Evolutionary conservation across 768 basidiomycete species (phyloP), one percentile per base, ranked within the genome.

Genomic region (Gautieria morchelliformis): DNA sequence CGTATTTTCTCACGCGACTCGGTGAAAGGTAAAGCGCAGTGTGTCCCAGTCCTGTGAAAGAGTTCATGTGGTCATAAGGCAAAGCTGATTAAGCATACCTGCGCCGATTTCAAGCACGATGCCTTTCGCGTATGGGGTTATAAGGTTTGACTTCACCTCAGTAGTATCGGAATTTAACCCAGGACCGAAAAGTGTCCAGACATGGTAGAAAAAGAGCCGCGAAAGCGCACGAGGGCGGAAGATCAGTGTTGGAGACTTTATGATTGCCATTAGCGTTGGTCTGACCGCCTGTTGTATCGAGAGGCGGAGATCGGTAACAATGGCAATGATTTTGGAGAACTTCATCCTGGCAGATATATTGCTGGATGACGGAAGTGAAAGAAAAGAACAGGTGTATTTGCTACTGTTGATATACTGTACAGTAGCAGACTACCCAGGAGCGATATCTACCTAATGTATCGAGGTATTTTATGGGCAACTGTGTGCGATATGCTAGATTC

Each of bases 41-140:
- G 63, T 87, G 85, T 0, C 88, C 87, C 57, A 79, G 73, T 0
- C 83, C 86, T 86, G 37, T 30, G 27, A 56, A 37, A 53, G 48
- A 22, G 24, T 10, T 7, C 30, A 30, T 33, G 37, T 33, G 17
- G 19, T 3, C 6, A 24, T 19, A 32, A 40, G 14, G 40, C 19
- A 20, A 32, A 3, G 39, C 20, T 17, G 5, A 6, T n/a, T 14
- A 20, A 4, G 53, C 72, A 53, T 58, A 82, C 85, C 85, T 63
- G 85, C 84, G 3, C 85, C 85, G 17, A 87, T 57, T 58, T 89
- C 87, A 22, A 88, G 73, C 0, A 88, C 82, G 3, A 78, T 70
- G 1, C 86, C 86, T 8, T 68, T 59, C 1, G 85, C 83, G 56
- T 83, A 67, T 3, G 73, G 71, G 1, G 76, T 75, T 50, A 87